Evolutionary conservation across 2,329 filamentous ascomycete species (phyloP).

Genomic region (Fusarium liriodendri): DNA sequence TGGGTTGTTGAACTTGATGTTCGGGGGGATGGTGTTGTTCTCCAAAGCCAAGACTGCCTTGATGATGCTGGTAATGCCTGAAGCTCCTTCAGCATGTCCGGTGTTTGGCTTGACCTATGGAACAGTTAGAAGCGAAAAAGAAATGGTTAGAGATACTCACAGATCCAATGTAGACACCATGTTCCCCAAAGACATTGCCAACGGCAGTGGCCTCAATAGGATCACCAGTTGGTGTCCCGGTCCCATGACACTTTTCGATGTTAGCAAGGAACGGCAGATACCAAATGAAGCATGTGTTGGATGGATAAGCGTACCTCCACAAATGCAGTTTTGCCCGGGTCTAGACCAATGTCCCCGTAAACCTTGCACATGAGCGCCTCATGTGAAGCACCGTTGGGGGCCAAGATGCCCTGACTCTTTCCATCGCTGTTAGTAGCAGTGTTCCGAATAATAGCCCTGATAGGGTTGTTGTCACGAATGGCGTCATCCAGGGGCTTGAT

Average conservation of each 20-base stretch:
- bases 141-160: neutral
- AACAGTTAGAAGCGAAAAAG: neutral
- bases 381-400: neutral
- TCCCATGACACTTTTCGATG: neutral
- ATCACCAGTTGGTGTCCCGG: neutral
- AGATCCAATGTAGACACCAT: neutral
- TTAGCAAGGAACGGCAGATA: neutral
- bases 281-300: too few species aligned
- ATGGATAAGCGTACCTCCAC: neutral
- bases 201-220: neutral
- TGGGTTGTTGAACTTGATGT: conserved; percentile 45
- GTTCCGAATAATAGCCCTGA: conserved; percentile 50
- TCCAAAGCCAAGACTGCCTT: conserved; percentile 45
- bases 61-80: neutral
- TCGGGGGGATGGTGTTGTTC: conserved; percentile 46
- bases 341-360: neutral
- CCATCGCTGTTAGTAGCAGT: conserved; percentile 55
- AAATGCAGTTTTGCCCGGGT: neutral
- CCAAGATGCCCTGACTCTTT: neutral
- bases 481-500: conserved; percentile 58
- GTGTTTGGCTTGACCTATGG: neutral
- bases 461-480: conserved; percentile 54
- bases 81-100: neutral
- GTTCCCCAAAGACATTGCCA: neutral
- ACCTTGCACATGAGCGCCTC: neutral